Evolutionary conservation across 2,329 filamentous ascomycete species (phyloP).

Genomic region (Pseudomassariella vexata): DNA sequence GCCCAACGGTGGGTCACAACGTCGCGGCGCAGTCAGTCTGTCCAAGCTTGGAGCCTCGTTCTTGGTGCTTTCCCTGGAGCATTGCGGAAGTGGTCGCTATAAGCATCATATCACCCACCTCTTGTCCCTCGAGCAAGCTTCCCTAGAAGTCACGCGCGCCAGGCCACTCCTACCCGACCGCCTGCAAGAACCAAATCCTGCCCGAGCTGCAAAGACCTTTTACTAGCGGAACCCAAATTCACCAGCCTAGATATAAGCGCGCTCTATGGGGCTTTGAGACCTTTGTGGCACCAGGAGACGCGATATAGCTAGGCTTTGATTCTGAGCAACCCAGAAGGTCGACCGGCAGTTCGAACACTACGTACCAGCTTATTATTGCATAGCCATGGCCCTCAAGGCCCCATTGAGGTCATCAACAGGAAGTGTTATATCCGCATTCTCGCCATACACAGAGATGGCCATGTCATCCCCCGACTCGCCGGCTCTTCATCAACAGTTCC

Average conservation of each 20-base stretch:
- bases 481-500: constrained; percentile 40
- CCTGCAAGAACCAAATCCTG: constrained; percentile 3
- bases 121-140: neutral
- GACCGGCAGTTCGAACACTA: neutral
- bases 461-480: constrained; percentile 48
- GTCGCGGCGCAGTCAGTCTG: too few species aligned
- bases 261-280: constrained; percentile 6
- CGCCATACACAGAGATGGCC: constrained; percentile 49
- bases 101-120: constrained; percentile 3
- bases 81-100: constrained; percentile 3
- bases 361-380: too few species aligned
- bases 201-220: too few species aligned
- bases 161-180: constrained; percentile 1
- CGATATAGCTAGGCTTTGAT: constrained; percentile 1
- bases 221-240: too few species aligned
- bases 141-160: constrained; percentile 3
- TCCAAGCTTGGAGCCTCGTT: too few species aligned
- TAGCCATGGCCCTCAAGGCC: constrained; percentile 54
- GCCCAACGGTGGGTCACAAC: too few species aligned
- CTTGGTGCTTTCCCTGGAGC: too few species aligned
- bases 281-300: constrained; percentile 4
- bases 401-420: constrained; percentile 58
- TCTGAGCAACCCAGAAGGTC: constrained; percentile 1
- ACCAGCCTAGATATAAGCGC: constrained; percentile 6
- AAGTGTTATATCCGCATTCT: constrained; percentile 48